Evolutionary conservation across 768 basidiomycete genomes (phyloP).

Genomic region (Agrocybe praecox): DNA sequence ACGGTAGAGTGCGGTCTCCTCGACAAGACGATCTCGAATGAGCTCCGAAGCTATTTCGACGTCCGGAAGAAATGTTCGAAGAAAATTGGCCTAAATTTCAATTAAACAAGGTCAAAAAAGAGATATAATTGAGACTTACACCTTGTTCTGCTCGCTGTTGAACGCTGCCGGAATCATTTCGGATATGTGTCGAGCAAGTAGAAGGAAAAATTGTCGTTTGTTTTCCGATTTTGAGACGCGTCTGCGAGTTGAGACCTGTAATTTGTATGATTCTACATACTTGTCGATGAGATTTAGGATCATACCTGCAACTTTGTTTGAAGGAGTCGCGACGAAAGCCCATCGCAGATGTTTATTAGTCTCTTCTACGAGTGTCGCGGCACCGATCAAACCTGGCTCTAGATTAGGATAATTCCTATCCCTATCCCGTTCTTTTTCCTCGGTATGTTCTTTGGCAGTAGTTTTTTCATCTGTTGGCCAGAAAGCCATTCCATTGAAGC

Average conservation of each 20-base stretch:
- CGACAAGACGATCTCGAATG: slow-evolving; percentile 54
- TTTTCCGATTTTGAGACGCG: slow-evolving; percentile 22
- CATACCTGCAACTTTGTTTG: slow-evolving; percentile 25
- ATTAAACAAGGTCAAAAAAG: neutral
- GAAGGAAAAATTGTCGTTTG: slow-evolving; percentile 57
- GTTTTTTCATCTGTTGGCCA: slow-evolving; percentile 62
- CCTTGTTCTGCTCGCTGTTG: slow-evolving; percentile 66
- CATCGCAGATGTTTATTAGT: slow-evolving; percentile 51
- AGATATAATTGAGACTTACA: slow-evolving; percentile 37
- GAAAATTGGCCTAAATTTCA: slow-evolving; percentile 60
- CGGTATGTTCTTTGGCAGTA: slow-evolving; percentile 10
- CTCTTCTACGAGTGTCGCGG: slow-evolving; percentile 51
- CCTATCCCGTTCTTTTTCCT: slow-evolving; percentile 27
- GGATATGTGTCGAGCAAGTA: slow-evolving; percentile 43
- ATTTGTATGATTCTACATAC: neutral
- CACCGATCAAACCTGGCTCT: slow-evolving; percentile 56
- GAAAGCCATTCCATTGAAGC: slow-evolving; percentile 68
- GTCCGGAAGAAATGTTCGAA: slow-evolving; percentile 73
- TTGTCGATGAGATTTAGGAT: neutral
- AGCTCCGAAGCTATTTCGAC: slow-evolving; percentile 74
- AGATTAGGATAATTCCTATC: slow-evolving; percentile 52
- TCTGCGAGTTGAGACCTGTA: neutral
- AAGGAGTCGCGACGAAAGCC: slow-evolving; percentile 38
- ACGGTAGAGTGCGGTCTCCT: slow-evolving; percentile 39
- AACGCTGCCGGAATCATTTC: slow-evolving; percentile 31